phyloP scores from a whole-genome alignment of 805 yeast species.

The Lipomyces oligophaga region DNA sequence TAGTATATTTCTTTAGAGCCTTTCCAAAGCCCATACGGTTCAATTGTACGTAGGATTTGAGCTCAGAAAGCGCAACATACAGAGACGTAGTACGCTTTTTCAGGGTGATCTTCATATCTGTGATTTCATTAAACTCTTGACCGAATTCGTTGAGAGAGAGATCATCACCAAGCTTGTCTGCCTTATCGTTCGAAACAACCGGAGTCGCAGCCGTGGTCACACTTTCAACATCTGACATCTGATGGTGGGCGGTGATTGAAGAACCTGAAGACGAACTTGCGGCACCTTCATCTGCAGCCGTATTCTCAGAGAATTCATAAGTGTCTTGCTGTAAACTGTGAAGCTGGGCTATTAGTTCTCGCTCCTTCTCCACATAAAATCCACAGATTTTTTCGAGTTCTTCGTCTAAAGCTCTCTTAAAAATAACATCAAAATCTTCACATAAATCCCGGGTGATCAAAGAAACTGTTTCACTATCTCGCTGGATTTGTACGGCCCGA shows the following conservation, averaged over 20 bases:
- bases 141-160: slow-evolving; percentile 11
- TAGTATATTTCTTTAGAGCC: slow-evolving; percentile 88
- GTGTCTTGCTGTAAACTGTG: slow-evolving; percentile 59
- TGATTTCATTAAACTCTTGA: slow-evolving; percentile 35
- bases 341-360: slow-evolving; percentile 50
- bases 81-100: slow-evolving; percentile 62
- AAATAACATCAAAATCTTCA: slow-evolving; percentile 55
- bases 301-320: slow-evolving; percentile 44
- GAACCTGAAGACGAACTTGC: slow-evolving; percentile 17
- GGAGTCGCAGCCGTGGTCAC: neutral
- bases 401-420: slow-evolving; percentile 65
- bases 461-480: slow-evolving; percentile 34
- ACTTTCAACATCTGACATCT: slow-evolving; percentile 15
- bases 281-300: slow-evolving; percentile 4
- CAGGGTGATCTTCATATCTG: slow-evolving; percentile 58
- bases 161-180: slow-evolving; percentile 11
- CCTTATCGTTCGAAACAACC: slow-evolving; percentile 1
- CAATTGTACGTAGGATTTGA: slow-evolving; percentile 76
- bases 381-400: slow-evolving; percentile 73
- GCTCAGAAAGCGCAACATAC: slow-evolving; percentile 74
- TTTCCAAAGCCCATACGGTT: slow-evolving; percentile 87
- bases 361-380: slow-evolving; percentile 68
- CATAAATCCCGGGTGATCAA: slow-evolving; percentile 35
- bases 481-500: slow-evolving; percentile 29
- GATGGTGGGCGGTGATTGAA: slow-evolving; percentile 12